These are phyloP conservation scores for Aspergillus mulundensis DNA, from an alignment of 495 filamentous ascomycete genomes.

Conservation along the genomic window DNA sequence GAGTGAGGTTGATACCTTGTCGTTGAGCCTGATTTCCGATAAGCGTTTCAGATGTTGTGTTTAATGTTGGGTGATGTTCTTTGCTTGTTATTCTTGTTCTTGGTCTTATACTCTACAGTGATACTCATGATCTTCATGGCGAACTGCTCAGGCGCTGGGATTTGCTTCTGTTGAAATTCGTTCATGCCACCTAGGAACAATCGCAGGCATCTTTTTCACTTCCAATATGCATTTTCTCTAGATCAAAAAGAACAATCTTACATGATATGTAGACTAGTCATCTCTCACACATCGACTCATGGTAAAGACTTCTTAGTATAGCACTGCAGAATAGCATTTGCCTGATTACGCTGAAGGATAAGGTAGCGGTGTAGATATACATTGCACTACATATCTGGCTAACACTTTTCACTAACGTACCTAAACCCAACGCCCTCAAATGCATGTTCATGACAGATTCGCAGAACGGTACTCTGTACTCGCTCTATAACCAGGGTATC, in stretches of 20 bases:
- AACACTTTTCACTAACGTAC: neutral
- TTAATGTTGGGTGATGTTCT: slow-evolving; percentile 5
- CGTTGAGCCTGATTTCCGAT: slow-evolving; percentile 19
- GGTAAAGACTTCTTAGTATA: too few relatives aligned
- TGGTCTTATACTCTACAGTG: slow-evolving; percentile 21
- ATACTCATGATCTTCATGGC: slow-evolving; percentile 39
- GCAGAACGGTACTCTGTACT: slow-evolving; percentile 1
- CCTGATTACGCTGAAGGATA: too few relatives aligned
- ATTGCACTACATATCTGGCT: slow-evolving; percentile 2
- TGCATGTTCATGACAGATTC: slow-evolving; percentile 11
- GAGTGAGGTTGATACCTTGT: slow-evolving; percentile 8
- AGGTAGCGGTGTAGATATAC: neutral
- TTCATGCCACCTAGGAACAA: slow-evolving; percentile 6
- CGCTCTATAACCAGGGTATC: slow-evolving; percentile 17
- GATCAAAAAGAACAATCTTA: too few relatives aligned
- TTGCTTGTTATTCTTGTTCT: slow-evolving; percentile 14
- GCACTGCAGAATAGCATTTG: neutral
- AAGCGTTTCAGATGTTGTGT: slow-evolving; percentile 17
- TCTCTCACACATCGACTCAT: too few relatives aligned
- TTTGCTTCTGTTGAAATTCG: slow-evolving; percentile 5
- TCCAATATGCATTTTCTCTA: neutral
- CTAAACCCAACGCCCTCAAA: slow-evolving; percentile 15
- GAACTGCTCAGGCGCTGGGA: slow-evolving; percentile 37
- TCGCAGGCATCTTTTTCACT: neutral
- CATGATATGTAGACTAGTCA: too few relatives aligned